Evolutionary conservation across 495 filamentous ascomycete genomes (phyloP), one percentile per base, ranked within the genome.

Genomic region (Tuber borchii): DNA sequence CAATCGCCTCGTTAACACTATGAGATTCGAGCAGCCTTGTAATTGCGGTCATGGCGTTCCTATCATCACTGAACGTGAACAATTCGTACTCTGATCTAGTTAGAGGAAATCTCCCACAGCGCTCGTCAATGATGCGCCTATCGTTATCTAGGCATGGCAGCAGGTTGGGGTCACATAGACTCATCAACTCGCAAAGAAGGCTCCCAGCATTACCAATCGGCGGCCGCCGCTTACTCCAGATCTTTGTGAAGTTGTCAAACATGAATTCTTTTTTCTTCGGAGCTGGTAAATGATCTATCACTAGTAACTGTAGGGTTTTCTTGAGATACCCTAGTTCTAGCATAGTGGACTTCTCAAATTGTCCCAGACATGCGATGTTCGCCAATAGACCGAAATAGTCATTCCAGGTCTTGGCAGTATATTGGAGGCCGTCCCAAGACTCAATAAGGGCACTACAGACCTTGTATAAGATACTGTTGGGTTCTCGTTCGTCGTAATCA

Each of bases 301-400:
- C 72, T 56, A 83, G 72, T 39, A 83, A 71, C 68, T 80, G 72
- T 71, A 83, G 78, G 46, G 77, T 73, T 73, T 79, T 83, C 48
- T 69, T 77, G 6, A 83, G 68, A 65, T 78, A 75, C 17, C 76
- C 79, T 65, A 74, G 61, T 73, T 80, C 79, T 43, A 81, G 75
- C 74, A 83, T 72, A 73, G 79, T 75, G 20, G 75, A 79, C 71
- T 75, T 80, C 72, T 81, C 79, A n/a, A 79, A 73, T 68, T 84
- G 75, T 42, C 84, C 82, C 56, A 79, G 81, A 44, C 71, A 86
- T 37, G 88, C 88, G 77, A 94, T 88, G 22, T 86, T 84, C 42
- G 87, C 79, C 76, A 94, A 85, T 45, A 92, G 86, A 40, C 88
- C 89, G 79, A 95, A 95, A 69, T 92, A 94, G 80, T 97, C 93